Conservation (phyloP, 2,329 filamentous ascomycete genomes). For the Colletotrichum musae region DNA sequence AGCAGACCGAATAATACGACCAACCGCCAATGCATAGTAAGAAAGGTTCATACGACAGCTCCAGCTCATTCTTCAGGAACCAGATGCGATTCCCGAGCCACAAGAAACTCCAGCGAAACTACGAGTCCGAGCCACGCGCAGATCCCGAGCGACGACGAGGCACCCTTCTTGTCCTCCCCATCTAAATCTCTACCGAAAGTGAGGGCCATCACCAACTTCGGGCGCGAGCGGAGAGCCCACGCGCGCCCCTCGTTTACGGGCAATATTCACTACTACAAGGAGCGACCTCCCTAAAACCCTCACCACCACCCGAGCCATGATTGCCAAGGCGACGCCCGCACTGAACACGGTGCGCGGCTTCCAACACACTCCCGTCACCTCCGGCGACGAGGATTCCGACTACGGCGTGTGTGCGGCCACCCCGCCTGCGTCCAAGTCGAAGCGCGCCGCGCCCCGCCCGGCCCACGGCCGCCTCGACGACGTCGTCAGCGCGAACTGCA, state of each 20-base stretch:
- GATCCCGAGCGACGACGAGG: conserved; percentile 73
- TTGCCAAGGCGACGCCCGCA: conserved; percentile 63
- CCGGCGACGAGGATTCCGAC: conserved; percentile 73
- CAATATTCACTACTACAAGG: conserved; percentile 45
- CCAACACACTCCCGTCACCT: conserved; percentile 66
- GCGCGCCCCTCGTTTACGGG: conserved; percentile 46
- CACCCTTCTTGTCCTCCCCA: conserved; percentile 50
- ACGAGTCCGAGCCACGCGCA: conserved; percentile 66
- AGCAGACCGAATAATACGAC: conserved; percentile 41
- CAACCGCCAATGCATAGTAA: conserved; percentile 70
- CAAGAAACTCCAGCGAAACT: conserved; percentile 64
- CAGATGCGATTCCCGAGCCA: conserved; percentile 71
- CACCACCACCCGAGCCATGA: conserved; percentile 53
- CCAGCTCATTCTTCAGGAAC: conserved; percentile 66
- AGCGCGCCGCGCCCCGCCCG: conserved; percentile 52
- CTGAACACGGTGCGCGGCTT: conserved; percentile 72
- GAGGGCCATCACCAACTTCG: conserved; percentile 26
- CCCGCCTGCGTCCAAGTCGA: conserved; percentile 42
- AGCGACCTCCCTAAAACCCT: conserved; percentile 26
- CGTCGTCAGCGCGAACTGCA: conserved; percentile 75
- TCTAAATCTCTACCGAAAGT: conserved; percentile 37
- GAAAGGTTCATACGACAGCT: conserved; percentile 58
- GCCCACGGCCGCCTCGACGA: conserved; percentile 61
- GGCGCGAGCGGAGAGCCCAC: conserved; percentile 37
- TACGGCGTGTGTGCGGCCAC: conserved; percentile 48